phyloP scores from a whole-genome alignment of 768 basidiomycete species.

The Leccinum disarticulatum region DNA sequence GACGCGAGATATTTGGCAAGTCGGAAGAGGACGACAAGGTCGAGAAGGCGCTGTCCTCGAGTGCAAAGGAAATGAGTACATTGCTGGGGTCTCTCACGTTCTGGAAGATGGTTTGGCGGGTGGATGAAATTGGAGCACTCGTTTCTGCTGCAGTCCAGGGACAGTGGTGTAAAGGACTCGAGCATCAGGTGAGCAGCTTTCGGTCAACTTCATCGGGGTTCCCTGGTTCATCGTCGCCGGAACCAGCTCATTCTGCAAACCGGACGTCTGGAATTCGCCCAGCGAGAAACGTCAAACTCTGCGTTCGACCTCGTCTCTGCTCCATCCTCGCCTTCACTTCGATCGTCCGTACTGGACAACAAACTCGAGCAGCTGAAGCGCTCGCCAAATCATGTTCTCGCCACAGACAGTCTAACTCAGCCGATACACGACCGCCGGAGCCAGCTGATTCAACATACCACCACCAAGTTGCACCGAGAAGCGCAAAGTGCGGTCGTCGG shows the following conservation, averaged over 20 bases:
- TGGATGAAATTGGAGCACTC: conserved; percentile 40
- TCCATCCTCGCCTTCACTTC: conserved; percentile 32
- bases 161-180: conserved; percentile 46
- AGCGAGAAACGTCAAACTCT: conserved; percentile 42
- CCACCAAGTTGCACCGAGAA: conserved; percentile 57
- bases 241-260: conserved; percentile 62
- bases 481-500: conserved; percentile 59
- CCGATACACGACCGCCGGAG: conserved; percentile 52
- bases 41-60: conserved; percentile 28
- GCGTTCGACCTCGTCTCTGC: conserved; percentile 41
- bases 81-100: conserved; percentile 37
- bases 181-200: conserved; percentile 43
- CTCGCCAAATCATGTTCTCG: conserved; percentile 47
- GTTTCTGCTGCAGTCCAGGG: conserved; percentile 33
- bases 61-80: conserved; percentile 29
- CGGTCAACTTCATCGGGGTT: neutral
- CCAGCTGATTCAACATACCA: conserved; percentile 57
- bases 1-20: conserved; percentile 40
- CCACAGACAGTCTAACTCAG: conserved; percentile 44
- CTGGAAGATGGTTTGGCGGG: conserved; percentile 40
- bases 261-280: conserved; percentile 53
- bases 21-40: conserved; percentile 23
- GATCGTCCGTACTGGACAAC: conserved; percentile 61
- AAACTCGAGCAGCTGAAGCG: conserved; percentile 50
- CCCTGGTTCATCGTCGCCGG: neutral